These are phyloP conservation scores for Glaciozyma antarctica DNA, from an alignment of 768 basidiomycete genomes.

Conservation along the genomic window DNA sequence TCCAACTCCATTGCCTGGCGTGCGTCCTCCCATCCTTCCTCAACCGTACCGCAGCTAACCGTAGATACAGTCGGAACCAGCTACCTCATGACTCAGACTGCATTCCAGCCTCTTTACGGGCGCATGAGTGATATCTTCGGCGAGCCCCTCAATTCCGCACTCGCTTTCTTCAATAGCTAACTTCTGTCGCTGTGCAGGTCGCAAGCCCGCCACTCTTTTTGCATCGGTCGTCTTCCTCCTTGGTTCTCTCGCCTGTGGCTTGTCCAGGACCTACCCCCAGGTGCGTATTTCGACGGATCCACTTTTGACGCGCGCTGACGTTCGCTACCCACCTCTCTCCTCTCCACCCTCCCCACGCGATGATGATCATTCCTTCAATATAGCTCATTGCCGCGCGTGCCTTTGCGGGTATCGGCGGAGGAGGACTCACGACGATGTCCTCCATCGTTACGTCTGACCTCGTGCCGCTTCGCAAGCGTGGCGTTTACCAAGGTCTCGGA, in stretches of 20 bases:
- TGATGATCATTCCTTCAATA: too few species aligned
- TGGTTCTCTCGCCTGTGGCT: constrained; percentile 28
- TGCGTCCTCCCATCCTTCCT: not conserved
- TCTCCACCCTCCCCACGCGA: too few species aligned
- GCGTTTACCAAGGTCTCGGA: constrained; percentile 61
- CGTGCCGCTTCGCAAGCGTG: constrained; percentile 53
- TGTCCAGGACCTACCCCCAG: constrained; percentile 20
- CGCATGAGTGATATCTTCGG: not conserved
- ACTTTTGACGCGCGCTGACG: too few species aligned
- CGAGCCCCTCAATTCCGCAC: not conserved
- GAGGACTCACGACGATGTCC: constrained; percentile 18
- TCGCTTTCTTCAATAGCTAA: not conserved
- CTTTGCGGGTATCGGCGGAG: constrained; percentile 30
- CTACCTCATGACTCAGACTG: constrained; percentile 26
- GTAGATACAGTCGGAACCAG: constrained; percentile 14
- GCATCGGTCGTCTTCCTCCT: constrained; percentile 29
- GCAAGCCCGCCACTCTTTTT: constrained; percentile 28
- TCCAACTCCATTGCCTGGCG: constrained; percentile 26
- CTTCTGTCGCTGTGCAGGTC: constrained; percentile 23
- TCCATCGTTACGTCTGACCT: constrained; percentile 59
- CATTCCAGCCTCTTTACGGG: constrained; percentile 29
- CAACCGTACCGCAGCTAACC: not conserved
- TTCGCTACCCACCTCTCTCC: too few species aligned
- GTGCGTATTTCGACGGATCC: too few species aligned
- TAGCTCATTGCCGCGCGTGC: constrained; percentile 31